Evolutionary conservation across 345 rosid genomes (phyloP).

Genomic region (Xanthoceras sorbifolium): DNA sequence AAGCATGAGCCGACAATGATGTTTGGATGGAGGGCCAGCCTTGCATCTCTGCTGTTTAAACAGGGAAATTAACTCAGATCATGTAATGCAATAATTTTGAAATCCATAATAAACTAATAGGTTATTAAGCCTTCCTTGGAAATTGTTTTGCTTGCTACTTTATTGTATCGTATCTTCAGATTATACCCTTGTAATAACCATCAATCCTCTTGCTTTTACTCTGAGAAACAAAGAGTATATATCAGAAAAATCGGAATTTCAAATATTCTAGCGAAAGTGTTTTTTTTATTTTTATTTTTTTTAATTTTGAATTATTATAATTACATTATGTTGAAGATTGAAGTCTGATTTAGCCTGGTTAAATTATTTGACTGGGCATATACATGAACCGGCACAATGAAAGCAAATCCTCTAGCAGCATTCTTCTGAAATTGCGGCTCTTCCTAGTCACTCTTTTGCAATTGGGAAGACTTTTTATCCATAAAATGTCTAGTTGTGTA

Average conservation of each 20-base stretch:
- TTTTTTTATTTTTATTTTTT: background rate
- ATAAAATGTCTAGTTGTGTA: too few species aligned
- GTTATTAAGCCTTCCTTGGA: slow-evolving; percentile 1
- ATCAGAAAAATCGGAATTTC: background rate
- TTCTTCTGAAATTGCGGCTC: too few species aligned
- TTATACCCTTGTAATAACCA: too few species aligned
- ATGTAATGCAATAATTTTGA: background rate
- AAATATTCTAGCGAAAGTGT: background rate
- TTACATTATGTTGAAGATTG: too few species aligned
- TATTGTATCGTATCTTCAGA: background rate
- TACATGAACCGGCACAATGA: too few species aligned
- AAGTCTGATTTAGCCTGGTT: too few species aligned
- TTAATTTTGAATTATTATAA: background rate
- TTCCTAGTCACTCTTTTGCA: too few species aligned
- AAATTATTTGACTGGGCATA: too few species aligned
- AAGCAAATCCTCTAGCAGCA: too few species aligned
- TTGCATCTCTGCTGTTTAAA: slow-evolving; percentile 76
- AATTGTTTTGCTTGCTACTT: slow-evolving; percentile 8
- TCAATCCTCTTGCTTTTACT: background rate
- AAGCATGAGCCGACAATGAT: slow-evolving; percentile 55
- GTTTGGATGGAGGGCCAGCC: slow-evolving; percentile 67
- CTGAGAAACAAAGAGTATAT: background rate
- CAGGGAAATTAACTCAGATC: slow-evolving; percentile 41
- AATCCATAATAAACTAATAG: slow-evolving; percentile 12
- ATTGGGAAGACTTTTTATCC: too few species aligned